phyloP scores from a whole-genome alignment of 2,329 filamentous ascomycete genomes.

The Beauveria asiatica region DNA sequence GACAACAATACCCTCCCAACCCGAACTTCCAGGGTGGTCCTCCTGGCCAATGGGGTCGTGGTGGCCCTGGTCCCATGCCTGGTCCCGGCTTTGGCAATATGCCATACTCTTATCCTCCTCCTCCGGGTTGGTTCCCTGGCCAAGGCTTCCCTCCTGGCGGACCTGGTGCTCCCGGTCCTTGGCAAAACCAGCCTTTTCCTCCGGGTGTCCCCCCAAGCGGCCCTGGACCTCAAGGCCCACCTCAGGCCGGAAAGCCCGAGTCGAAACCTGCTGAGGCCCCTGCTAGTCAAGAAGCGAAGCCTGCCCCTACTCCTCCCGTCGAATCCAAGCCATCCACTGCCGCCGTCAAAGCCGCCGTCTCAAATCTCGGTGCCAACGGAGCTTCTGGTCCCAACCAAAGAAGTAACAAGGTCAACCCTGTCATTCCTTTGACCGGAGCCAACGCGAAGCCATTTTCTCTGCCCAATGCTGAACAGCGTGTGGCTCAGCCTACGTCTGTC shows the following conservation, averaged over 20 bases:
- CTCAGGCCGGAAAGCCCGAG: slow-evolving; percentile 36
- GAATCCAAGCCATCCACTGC: slow-evolving; percentile 57
- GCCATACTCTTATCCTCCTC: slow-evolving; percentile 59
- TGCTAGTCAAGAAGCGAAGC: slow-evolving; percentile 46
- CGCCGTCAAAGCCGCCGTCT: slow-evolving; percentile 31
- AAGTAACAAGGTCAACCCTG: slow-evolving; percentile 51
- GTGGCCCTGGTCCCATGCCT: slow-evolving; percentile 48
- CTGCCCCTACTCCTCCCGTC: slow-evolving; percentile 54
- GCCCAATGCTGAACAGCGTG: slow-evolving; percentile 21
- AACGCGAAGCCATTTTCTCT: slow-evolving; percentile 30
- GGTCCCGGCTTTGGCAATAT: slow-evolving; percentile 58
- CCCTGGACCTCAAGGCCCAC: slow-evolving; percentile 35
- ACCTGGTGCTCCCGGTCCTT: slow-evolving; percentile 40
- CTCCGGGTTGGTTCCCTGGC: slow-evolving; percentile 70
- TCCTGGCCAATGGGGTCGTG: slow-evolving; percentile 47
- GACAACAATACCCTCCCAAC: slow-evolving; percentile 35
- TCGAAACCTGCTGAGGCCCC: background rate
- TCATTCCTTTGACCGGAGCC: slow-evolving; percentile 52
- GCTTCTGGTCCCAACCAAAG: background rate
- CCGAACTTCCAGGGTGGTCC: slow-evolving; percentile 43
- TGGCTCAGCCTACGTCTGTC: slow-evolving; percentile 23
- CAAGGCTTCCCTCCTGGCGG: slow-evolving; percentile 60
- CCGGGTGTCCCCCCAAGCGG: slow-evolving; percentile 50
- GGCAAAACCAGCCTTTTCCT: slow-evolving; percentile 48
- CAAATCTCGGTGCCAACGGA: slow-evolving; percentile 34